Evolutionary conservation across 371 early-diverging fungal genomes (phyloP), one percentile per base, ranked within the genome.

Genomic region (Apophysomyces elegans): DNA sequence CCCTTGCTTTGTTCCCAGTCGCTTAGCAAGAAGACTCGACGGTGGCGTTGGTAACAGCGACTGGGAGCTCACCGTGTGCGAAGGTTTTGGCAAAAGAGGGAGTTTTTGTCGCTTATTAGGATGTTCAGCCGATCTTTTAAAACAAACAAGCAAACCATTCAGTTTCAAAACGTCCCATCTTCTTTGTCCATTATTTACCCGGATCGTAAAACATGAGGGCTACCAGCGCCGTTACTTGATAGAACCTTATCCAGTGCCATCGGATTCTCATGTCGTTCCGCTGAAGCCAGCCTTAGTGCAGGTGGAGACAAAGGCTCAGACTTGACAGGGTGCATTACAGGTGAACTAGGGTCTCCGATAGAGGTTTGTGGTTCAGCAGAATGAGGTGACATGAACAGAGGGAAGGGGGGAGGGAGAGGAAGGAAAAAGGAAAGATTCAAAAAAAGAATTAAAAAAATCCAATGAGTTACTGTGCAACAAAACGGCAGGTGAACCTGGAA

Each of bases 41-140:
- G 73, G 46, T 13, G 54, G 54, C 5, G 74, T 80, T 14, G 76
- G 78, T 37, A 61, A 21, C n/a, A 47, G 58, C 37, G 68, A 63
- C 32, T 76, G 79, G 13, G 80, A 79, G 36, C 75, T 70, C 3
- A 79, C 77, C 9, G 79, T 79, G 37, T 79, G 79, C 5, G 65
- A n/a, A 37, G 77, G 76, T 46, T 74, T 79, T 9, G 76, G 75
- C 16, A 79, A 64, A 14, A 70, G 21, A 50, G 54, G 54, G n/a
- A 50, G 18, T 21, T 50, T 50, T 50, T 50, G 54, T 50, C 54
- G 54, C 54, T 50, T 65, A 7, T 58, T 58, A 9, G 59, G 41
- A 44, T 54, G 56, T 54, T 62, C 38, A 38, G 54, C 16, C 13
- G 35, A 54, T 38, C 44, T 59, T n/a, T 21, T 26, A 1, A 26